Percentiles rank a stretch among this genome's conserved stretches.
Conservation (phyloP, 306 rosid genomes). For the Gleditsia sinensis region DNA sequence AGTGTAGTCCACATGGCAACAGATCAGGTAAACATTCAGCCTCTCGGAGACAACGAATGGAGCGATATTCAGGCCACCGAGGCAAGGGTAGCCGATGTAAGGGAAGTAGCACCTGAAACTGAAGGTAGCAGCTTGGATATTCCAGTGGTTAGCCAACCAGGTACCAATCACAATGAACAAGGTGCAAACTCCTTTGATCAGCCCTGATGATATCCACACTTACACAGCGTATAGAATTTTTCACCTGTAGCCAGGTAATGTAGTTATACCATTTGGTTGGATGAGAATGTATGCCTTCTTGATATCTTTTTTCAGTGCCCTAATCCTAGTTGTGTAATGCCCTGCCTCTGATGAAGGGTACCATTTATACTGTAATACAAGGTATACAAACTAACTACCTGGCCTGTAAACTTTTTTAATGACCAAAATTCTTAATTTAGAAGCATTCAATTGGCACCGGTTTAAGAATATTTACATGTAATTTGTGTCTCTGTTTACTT, state of each 20-base stretch:
- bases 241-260: conserved; percentile 38
- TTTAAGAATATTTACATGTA: too few species aligned
- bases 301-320: conserved; percentile 36
- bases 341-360: conserved; percentile 20
- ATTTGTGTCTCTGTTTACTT: too few species aligned
- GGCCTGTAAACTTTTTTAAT: conserved; percentile 21
- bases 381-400: conserved; percentile 25
- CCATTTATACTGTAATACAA: conserved; percentile 28
- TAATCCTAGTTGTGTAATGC: conserved; percentile 33
- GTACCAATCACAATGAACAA: conserved; percentile 65
- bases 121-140: conserved; percentile 92
- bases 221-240: conserved; percentile 29
- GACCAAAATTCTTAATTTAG: too few species aligned
- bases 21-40: conserved; percentile 61
- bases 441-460: too few species aligned
- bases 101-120: conserved; percentile 78
- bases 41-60: conserved; percentile 81
- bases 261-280: conserved; percentile 47
- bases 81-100: conserved; percentile 85
- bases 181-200: conserved; percentile 65
- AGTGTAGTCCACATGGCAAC: conserved; percentile 76
- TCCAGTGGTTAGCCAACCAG: conserved; percentile 83
- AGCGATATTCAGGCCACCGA: conserved; percentile 95
- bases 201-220: conserved; percentile 49
- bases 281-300: conserved; percentile 45